These are phyloP conservation scores for Escallonia rubra DNA, from an alignment of 129 eudicot species.

Conservation along the genomic window DNA sequence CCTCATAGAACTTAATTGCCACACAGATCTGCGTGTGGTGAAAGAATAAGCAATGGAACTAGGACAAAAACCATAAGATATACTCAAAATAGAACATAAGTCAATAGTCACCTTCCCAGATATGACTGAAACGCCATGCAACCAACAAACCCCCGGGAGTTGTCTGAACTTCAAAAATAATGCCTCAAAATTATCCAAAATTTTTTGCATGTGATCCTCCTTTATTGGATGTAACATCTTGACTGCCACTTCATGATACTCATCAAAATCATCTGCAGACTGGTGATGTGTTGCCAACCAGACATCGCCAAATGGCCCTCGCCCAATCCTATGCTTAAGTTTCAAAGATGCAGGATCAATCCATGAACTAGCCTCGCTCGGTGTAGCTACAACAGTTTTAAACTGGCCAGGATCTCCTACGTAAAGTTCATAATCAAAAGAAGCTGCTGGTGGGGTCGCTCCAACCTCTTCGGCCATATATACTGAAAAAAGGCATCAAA, in stretches of 20 bases:
- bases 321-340: conserved; percentile 77
- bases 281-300: conserved; percentile 94
- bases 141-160: conserved; percentile 67
- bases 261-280: conserved; percentile 71
- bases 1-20: conserved; percentile 71
- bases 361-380: conserved; percentile 42
- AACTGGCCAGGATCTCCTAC: conserved; percentile 90
- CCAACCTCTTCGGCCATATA: conserved; percentile 44
- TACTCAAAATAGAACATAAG: neutral
- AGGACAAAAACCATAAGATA: neutral
- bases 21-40: conserved; percentile 51
- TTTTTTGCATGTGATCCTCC: conserved; percentile 44
- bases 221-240: conserved; percentile 74
- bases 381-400: conserved; percentile 66
- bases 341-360: conserved; percentile 65
- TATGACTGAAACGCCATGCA: conserved; percentile 72
- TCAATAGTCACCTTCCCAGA: conserved; percentile 52
- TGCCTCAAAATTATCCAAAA: conserved; percentile 57
- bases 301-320: conserved; percentile 85
- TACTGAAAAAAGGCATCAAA: conserved; percentile 5
- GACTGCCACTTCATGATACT: conserved; percentile 83
- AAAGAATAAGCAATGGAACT: neutral
- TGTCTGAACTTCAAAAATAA: conserved; percentile 42
- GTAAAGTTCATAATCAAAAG: conserved; percentile 76
- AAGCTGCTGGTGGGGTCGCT: conserved; percentile 32